These are phyloP conservation scores for Stagonosporopsis tanaceti DNA, from an alignment of 2,329 filamentous ascomycete genomes.

Conservation along the genomic window DNA sequence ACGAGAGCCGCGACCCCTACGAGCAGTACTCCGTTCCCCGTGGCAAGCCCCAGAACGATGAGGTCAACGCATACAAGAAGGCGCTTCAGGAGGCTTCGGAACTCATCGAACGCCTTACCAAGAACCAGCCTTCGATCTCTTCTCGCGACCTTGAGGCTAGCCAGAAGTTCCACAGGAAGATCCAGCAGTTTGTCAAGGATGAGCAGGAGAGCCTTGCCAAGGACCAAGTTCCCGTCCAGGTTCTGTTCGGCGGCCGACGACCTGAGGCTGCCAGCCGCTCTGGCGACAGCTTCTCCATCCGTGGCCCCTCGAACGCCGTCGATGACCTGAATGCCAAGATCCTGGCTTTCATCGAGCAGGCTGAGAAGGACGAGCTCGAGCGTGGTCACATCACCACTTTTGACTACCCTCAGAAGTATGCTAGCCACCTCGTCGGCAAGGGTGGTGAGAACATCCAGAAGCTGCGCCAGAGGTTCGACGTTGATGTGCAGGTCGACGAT, in stretches of 20 bases:
- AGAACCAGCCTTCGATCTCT: constrained; percentile 63
- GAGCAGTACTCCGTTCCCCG: constrained; percentile 64
- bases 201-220: constrained; percentile 61
- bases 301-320: constrained; percentile 78
- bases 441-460: constrained; percentile 74
- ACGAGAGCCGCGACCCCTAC: constrained; percentile 68
- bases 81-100: constrained; percentile 66
- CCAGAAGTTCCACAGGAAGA: constrained; percentile 69
- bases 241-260: constrained; percentile 57
- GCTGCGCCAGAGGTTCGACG: constrained; percentile 73
- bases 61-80: constrained; percentile 64
- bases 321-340: constrained; percentile 77
- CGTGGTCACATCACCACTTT: constrained; percentile 86
- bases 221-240: constrained; percentile 65
- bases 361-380: constrained; percentile 92
- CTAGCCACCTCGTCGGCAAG: constrained; percentile 80
- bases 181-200: constrained; percentile 65
- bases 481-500: constrained; percentile 87
- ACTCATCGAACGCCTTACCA: constrained; percentile 62
- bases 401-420: constrained; percentile 93
- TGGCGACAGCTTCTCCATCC: constrained; percentile 69
- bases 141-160: constrained; percentile 63
- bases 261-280: constrained; percentile 63
- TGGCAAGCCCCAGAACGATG: constrained; percentile 62
- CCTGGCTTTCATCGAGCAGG: constrained; percentile 80